Evolutionary conservation across 116 monocot species (phyloP).

Genomic region (Phalaenopsis hybrid): DNA sequence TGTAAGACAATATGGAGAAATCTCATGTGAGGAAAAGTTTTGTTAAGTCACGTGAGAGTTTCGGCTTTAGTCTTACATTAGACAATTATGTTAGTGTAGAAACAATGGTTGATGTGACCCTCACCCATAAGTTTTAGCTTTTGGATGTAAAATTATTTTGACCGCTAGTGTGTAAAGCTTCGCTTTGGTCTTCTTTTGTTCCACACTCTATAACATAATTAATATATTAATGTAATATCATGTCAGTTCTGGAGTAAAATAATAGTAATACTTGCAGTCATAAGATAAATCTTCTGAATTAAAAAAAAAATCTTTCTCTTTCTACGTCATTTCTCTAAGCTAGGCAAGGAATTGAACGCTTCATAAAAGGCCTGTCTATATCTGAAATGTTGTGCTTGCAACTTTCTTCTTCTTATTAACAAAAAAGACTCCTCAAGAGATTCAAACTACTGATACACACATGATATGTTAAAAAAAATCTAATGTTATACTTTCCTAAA

Average conservation of each 20-base stretch:
- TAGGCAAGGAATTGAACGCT: not conserved
- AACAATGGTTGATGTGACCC: not conserved
- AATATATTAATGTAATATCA: not conserved
- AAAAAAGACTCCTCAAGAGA: constrained; percentile 1
- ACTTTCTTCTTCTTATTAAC: not conserved
- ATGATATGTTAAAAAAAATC: not conserved
- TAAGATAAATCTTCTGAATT: not conserved
- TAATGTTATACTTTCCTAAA: not conserved
- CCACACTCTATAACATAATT: not conserved
- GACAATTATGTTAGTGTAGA: not conserved
- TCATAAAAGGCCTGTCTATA: not conserved
- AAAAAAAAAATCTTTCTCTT: no score
- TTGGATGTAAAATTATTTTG: not conserved
- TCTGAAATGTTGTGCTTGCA: not conserved
- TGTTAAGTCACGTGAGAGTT: not conserved
- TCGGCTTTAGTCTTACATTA: not conserved
- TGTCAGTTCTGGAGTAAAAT: not conserved
- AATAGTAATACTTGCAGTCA: not conserved
- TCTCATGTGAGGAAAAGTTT: not conserved
- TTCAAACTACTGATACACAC: not conserved
- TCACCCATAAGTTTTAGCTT: not conserved
- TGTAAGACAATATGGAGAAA: not conserved
- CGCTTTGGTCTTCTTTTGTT: not conserved
- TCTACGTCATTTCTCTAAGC: not conserved
- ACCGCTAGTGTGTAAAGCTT: not conserved